Evolutionary conservation across 495 filamentous ascomycete species (phyloP).

Genomic region (Podospora anserina): DNA sequence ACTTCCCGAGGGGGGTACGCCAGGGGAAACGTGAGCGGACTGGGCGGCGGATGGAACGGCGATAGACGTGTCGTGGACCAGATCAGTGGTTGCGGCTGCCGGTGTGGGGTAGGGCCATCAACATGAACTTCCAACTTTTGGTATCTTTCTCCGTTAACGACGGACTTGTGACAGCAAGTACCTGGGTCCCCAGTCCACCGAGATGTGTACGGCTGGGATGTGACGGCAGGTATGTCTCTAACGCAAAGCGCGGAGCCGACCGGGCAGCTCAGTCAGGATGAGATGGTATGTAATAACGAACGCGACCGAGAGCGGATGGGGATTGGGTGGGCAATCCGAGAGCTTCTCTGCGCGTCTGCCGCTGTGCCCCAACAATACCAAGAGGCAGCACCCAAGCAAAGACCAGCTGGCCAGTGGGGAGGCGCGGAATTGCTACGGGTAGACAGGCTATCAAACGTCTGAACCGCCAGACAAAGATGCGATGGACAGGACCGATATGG

Average conservation of each 20-base stretch:
- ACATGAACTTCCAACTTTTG: conserved; percentile 12
- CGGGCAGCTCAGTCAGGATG: neutral
- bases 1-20: neutral
- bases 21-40: neutral
- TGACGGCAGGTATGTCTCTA: conserved; percentile 16
- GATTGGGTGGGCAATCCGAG: conserved; percentile 7
- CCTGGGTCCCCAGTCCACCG: conserved; percentile 22
- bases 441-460: neutral
- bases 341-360: neutral
- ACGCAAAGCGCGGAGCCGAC: conserved; percentile 9
- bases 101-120: conserved; percentile 36
- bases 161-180: conserved; percentile 6
- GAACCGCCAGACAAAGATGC: neutral
- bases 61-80: conserved; percentile 27
- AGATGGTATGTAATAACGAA: conserved; percentile 11
- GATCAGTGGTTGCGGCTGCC: conserved; percentile 37
- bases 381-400: no score
- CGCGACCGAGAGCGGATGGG: neutral
- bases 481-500: neutral
- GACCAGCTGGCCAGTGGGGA: neutral
- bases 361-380: neutral
- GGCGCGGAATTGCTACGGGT: neutral
- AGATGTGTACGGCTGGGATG: conserved; percentile 15
- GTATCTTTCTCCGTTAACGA: conserved; percentile 6
- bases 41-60: conserved; percentile 26